Conservation (phyloP, 768 basidiomycete species). For the Panus rudis region DNA sequence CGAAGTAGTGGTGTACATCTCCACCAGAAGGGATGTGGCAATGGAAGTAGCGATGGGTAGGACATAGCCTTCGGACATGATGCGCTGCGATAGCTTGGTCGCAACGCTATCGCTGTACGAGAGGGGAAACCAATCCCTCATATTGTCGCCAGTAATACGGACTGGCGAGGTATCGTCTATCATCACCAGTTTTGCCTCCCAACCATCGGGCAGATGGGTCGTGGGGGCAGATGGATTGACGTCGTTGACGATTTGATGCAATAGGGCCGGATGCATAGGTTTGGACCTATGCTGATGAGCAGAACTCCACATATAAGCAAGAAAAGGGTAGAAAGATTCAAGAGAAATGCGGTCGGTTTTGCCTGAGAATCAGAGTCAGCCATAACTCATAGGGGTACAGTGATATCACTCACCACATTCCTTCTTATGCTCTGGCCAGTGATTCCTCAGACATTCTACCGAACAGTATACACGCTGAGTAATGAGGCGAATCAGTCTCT, state of each 20-base stretch:
- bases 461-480: too few relatives aligned
- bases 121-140: constrained; percentile 29
- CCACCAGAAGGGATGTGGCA: constrained; percentile 28
- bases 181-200: constrained; percentile 6
- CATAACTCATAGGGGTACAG: too few relatives aligned
- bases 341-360: constrained; percentile 7
- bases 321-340: constrained; percentile 9
- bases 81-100: constrained; percentile 20
- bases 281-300: constrained; percentile 1
- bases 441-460: too few relatives aligned
- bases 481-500: too few relatives aligned
- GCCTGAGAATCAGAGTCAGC: too few relatives aligned
- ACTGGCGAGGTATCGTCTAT: constrained; percentile 5
- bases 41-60: constrained; percentile 28
- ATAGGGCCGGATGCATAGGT: constrained; percentile 5
- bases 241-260: constrained; percentile 5
- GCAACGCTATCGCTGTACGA: constrained; percentile 22
- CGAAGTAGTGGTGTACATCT: constrained; percentile 35
- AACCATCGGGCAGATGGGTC: neutral
- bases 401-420: too few relatives aligned
- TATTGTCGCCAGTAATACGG: neutral
- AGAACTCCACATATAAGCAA: constrained; percentile 2
- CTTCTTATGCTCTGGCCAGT: too few relatives aligned
- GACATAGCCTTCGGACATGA: constrained; percentile 24
- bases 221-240: constrained; percentile 1